Evolutionary conservation across 345 rosid species (phyloP), one percentile per base, ranked within the genome.

Genomic region (Eucalyptus microcorys): DNA sequence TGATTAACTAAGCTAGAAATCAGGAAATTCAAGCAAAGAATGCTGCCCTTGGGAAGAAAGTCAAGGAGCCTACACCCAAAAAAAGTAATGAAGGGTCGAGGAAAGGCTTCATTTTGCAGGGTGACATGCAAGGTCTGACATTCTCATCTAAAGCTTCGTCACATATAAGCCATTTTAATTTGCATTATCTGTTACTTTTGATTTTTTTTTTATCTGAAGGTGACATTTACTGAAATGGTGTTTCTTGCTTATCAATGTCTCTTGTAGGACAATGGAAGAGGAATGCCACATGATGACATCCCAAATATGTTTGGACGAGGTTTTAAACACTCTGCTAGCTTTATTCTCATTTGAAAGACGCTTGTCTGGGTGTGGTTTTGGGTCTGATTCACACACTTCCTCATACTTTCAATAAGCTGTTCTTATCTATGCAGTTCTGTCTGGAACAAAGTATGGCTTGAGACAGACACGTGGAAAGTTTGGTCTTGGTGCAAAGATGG

Each of bases 221-320:
- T 85, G 55, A 45, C 42, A 32, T 48, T 85, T 85, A 53, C 8
- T 40, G 83, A 76, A 40, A 76, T 6, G 47, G 47, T 15, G 4
- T 76, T 76, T 76, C 83, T 76, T 21, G 83, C 83, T 42, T 21
- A 76, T 76, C 83, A 40, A 76, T 76, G 22, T 76, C 47, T 40
- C 83, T 76, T 84, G 89, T 88, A 97, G 99, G 99, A 97, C 92
- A 97, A 97, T 90, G 99, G 99, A 91, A 95, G 88, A 95, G 99
- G 99, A 90, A 97, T 97, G 99, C 96, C 99, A n/a, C 98, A 97
- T 92, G 99, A 97, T 94, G 99, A 97, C 92, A 97, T 97, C 91
- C 99, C 99, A 83, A 96, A 97, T 93, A 97, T 97, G 99, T 97
- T 97, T 88, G 99, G 99, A 61, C 91, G 98, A 94, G 99, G 99